These are phyloP conservation scores for Lentinus brumalis DNA, from an alignment of 768 basidiomycete genomes.

Conservation along the genomic window DNA sequence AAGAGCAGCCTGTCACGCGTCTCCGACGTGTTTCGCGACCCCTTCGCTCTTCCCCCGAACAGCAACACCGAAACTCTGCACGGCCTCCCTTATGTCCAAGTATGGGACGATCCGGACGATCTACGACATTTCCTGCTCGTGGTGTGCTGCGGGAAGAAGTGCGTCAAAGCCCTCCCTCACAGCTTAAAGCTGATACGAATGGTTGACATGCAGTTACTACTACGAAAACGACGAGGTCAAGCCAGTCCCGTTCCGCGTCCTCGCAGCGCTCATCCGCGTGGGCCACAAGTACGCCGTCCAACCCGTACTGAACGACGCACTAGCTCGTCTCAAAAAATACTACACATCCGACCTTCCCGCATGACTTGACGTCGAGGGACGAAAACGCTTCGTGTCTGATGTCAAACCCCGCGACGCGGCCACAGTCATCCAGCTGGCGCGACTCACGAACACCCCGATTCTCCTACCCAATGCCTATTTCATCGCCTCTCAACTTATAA, in stretches of 20 bases:
- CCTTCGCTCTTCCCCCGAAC: constrained; percentile 11
- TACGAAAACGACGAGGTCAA: neutral
- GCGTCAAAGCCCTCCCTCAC: neutral
- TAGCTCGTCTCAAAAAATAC: constrained; percentile 3
- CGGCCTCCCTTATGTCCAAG: constrained; percentile 8
- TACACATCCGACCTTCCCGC: neutral
- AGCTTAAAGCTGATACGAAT: neutral
- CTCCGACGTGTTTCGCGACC: constrained; percentile 16
- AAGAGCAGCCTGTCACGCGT: constrained; percentile 10
- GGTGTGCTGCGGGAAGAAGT: constrained; percentile 5
- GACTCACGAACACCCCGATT: constrained; percentile 7
- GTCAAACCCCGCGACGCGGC: neutral
- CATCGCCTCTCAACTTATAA: neutral
- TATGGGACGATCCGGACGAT: constrained; percentile 4
- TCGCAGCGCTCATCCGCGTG: constrained; percentile 6
- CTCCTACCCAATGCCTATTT: constrained; percentile 8
- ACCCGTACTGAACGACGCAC: neutral
- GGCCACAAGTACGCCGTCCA: constrained; percentile 10
- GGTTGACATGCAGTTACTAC: neutral
- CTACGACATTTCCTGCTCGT: constrained; percentile 1
- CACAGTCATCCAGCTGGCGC: constrained; percentile 4
- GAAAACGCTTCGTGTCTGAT: neutral
- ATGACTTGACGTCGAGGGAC: neutral
- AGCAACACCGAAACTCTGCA: neutral
- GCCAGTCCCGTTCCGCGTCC: neutral